These are phyloP conservation scores for Pilaira anomala DNA, from an alignment of 192 early-diverging fungal species.

Conservation along the genomic window DNA sequence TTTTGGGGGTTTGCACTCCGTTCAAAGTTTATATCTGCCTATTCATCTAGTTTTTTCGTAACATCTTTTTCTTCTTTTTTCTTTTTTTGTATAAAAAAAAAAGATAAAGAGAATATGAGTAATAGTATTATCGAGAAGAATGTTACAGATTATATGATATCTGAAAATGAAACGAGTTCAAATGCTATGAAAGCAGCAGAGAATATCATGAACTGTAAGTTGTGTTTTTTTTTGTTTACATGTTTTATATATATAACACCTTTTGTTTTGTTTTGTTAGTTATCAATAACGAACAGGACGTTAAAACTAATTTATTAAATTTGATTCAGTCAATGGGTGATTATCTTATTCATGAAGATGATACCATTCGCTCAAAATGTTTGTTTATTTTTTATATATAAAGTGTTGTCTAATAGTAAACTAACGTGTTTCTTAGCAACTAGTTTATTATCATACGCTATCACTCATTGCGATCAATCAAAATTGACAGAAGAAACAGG, in stretches of 20 bases:
- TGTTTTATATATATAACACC: constrained; percentile 3
- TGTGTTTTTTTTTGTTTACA: not conserved
- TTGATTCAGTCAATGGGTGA: constrained; percentile 76
- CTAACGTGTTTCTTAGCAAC: constrained; percentile 42
- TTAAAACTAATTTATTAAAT: constrained; percentile 59
- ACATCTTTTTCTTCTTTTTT: not conserved
- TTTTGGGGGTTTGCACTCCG: no score
- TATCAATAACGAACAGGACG: constrained; percentile 23
- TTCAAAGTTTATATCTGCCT: no score
- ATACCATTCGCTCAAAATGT: constrained; percentile 79
- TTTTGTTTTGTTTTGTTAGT: no score
- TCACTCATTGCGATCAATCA: constrained; percentile 45
- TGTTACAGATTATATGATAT: constrained; percentile 24
- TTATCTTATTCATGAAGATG: constrained; percentile 74
- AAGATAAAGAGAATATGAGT: not conserved
- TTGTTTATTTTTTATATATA: not conserved
- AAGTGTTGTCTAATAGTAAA: not conserved
- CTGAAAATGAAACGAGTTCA: constrained; percentile 1
- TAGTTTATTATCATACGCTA: constrained; percentile 58
- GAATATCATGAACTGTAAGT: constrained; percentile 6
- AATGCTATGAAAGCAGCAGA: not conserved
- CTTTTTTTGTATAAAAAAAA: not conserved
- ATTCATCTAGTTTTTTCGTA: no score
- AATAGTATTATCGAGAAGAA: constrained; percentile 5
- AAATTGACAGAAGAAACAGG: constrained; percentile 49